These are phyloP conservation scores for Colletotrichum aenigma DNA, from an alignment of 2,329 filamentous ascomycete species.

Conservation along the genomic window DNA sequence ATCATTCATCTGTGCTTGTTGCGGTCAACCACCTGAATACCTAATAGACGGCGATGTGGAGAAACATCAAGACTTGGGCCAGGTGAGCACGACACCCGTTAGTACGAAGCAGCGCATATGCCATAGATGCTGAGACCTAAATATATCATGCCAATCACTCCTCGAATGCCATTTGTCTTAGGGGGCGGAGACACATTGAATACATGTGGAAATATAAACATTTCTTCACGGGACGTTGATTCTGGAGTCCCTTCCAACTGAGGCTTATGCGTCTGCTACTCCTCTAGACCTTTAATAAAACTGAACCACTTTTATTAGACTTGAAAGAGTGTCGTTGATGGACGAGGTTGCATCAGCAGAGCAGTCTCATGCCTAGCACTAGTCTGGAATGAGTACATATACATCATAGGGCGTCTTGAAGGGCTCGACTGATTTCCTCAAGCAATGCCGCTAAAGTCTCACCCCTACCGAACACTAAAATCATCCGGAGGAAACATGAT, in stretches of 20 bases:
- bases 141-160: background rate
- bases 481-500: too few relatives aligned
- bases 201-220: fast-evolving
- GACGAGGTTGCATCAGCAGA: background rate
- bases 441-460: background rate
- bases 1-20: background rate
- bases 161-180: too few relatives aligned
- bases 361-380: background rate
- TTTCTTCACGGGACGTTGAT: fast-evolving
- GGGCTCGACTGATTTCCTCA: background rate
- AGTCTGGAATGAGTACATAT: fast-evolving
- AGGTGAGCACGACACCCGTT: background rate
- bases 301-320: too few relatives aligned
- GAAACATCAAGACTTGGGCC: background rate
- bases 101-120: background rate
- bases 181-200: background rate
- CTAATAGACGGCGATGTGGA: background rate
- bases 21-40: background rate
- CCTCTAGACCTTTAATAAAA: too few relatives aligned
- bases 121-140: background rate
- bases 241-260: background rate
- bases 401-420: background rate
- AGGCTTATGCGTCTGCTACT: fast-evolving
- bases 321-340: too few relatives aligned
- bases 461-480: too few relatives aligned